Conservation (phyloP, 306 rosid genomes). For the Begonia fuchsioides region DNA sequence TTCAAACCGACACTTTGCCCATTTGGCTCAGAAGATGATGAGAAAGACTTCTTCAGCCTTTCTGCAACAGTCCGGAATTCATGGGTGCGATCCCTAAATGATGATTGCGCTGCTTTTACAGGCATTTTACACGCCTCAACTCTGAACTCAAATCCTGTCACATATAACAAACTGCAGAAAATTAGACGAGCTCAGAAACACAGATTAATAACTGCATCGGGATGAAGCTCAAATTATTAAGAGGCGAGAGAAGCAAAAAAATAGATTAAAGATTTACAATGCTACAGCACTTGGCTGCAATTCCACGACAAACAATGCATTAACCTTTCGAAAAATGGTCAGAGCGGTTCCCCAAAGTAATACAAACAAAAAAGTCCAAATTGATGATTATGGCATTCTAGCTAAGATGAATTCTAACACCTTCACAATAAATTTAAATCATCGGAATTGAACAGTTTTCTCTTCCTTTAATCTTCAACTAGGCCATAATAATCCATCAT, state of each 20-base stretch:
- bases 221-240: not conserved
- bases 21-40: conserved; percentile 30
- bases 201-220: no score
- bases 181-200: no score
- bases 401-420: not conserved
- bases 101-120: conserved; percentile 49
- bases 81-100: conserved; percentile 68
- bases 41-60: conserved; percentile 55
- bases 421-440: not conserved
- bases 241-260: not conserved
- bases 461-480: not conserved
- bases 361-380: no score
- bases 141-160: conserved; percentile 16
- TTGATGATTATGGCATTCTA: not conserved
- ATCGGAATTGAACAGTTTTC: not conserved
- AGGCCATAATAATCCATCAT: not conserved
- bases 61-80: conserved; percentile 65
- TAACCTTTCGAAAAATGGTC: no score
- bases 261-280: not conserved
- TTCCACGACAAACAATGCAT: no score
- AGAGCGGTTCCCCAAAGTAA: no score
- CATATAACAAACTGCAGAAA: conserved; percentile 17
- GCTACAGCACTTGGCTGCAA: not conserved
- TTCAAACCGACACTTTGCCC: conserved; percentile 45
- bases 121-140: conserved; percentile 32